A percentile compares a stretch with the other conserved stretches of the same genome.
These are phyloP conservation scores for Eleusine indica DNA, from an alignment of 176 grass and related monocot species.

Conservation along the genomic window DNA sequence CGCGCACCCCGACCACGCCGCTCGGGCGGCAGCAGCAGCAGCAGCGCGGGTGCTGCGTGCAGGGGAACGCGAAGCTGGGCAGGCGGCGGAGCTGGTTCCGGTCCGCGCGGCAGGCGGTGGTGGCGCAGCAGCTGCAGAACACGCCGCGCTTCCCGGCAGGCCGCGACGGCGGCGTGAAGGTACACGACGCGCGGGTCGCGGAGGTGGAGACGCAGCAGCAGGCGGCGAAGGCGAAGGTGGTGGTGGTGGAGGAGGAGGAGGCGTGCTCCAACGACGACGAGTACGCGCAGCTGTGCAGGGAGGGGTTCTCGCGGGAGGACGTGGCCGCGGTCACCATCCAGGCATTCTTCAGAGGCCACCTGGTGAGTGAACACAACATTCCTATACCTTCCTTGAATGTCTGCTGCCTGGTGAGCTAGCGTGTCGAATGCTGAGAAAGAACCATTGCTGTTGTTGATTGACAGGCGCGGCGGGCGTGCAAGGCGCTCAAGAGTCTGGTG, in stretches of 20 bases:
- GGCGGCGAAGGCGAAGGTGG: background rate
- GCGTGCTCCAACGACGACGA: slow-evolving; percentile 55
- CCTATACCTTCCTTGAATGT: background rate
- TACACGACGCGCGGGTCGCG: slow-evolving; percentile 36
- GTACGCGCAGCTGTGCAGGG: slow-evolving; percentile 65
- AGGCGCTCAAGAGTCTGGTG: slow-evolving; percentile 85
- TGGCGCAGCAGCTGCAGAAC: background rate
- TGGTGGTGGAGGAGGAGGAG: slow-evolving; percentile 27
- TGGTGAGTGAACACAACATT: slow-evolving; percentile 35
- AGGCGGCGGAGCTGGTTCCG: slow-evolving; percentile 50
- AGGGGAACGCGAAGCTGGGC: slow-evolving; percentile 37
- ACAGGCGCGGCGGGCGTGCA: slow-evolving; percentile 85
- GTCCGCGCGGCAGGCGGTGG: slow-evolving; percentile 33
- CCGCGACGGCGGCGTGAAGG: slow-evolving; percentile 36
- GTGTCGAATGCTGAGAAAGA: too few relatives aligned
- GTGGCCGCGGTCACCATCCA: slow-evolving; percentile 85
- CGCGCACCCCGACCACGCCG: slow-evolving; percentile 50
- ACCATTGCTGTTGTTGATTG: background rate
- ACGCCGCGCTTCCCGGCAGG: slow-evolving; percentile 28
- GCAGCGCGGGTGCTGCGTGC: slow-evolving; percentile 48
- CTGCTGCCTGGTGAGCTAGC: background rate
- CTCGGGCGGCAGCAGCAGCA: background rate
- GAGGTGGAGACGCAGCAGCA: slow-evolving; percentile 23
- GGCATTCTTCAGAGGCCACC: slow-evolving; percentile 74
- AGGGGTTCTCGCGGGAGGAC: slow-evolving; percentile 70